Base-by-base conservation (phyloP, 2,329 filamentous ascomycete species). In the Ceratocystis variospora region DNA sequence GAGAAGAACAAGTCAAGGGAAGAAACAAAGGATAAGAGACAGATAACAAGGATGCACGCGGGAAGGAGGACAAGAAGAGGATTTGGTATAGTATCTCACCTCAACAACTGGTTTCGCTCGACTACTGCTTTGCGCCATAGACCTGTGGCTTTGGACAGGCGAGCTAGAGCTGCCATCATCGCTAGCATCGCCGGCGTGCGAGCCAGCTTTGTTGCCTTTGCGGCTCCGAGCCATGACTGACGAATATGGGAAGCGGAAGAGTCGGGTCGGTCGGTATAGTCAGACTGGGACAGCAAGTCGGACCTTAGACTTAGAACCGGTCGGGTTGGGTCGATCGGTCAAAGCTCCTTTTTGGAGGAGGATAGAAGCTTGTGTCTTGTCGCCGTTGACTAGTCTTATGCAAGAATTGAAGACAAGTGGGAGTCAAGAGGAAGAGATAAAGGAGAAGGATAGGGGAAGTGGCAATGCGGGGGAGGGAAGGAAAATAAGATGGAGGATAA, bases 161-260 rank as follows among this genome's bases (percentile, higher is more conserved):
- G 61, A 12, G 67, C 57, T 72, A 12, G 10, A 41, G 4, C 75
- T 75, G 22, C 75, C 75, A 68, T 76, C 76, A 71, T 88, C 86
- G 73, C 85, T 88, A 72, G 80, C 80, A 70, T 89, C 87, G 70
- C 87, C 88, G 37, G 37, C 37, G 76, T 59, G 63, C 17, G 89
- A 85, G 79, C 86, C 89, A 67, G 83, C 81, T 71, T 87, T 85
- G 71, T 85, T 80, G 63, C 83, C 81, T 12, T 87, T 80, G 68
- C 73, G 71, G 67, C 72, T 73, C 67, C 71, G 73, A 68, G 70
- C 71, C 66, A 68, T 68, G 28, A 12, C 62, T 68, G 28, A 12
- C 62, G 61, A 31, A 22, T 48, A 22, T n/a, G 17, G 22, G 12
- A 6, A 15, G n/a, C 25, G 37, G 33, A 19, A 19, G 17, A 44